Evolutionary conservation across 2,329 filamentous ascomycete species (phyloP), one percentile per base, ranked within the genome.

Genomic region (Epichloe brachyelytri): DNA sequence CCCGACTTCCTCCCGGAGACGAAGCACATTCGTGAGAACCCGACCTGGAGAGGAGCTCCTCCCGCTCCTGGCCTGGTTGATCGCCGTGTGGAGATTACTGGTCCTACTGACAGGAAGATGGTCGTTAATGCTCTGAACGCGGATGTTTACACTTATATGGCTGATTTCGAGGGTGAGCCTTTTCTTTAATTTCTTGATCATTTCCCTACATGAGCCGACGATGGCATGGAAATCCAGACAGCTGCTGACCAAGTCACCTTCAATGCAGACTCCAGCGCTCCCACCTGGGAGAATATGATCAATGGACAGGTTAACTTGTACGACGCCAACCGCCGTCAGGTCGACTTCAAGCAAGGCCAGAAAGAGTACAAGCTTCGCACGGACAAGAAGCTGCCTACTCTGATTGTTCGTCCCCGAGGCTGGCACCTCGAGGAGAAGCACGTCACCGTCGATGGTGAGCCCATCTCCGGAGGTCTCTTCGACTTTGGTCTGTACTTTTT

Each of bases 381-480:
- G 54, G 91, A 97, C 73, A 83, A 86, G 60, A 80, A 76, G 48
- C 81, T 79, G 6, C 90, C 93, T 19, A 97, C 93, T 15, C 80
- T 98, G 51, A 96, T 98, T 63, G 87, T 91, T 52, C 88, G 93
- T 63, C 88, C 93, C 51, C 84, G 93, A 70, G 93, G 93, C 65
- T 98, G 93, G 93, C 93, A 98, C 70, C 77, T 98, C 52, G 90
- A 95, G 55, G 93, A 98, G 82, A 96, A 95, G 80, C 93, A 97
- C 72, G 83, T 98, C 69, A 95, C 88, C 30, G 83, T 97, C 48
- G 89, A 97, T 60, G 91, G 90, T 56, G 89, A 95, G 77, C 83
- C 93, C 63, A 93, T 97, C 61, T 95, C 90, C 22, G 93, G 85
- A 53, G 80, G 82, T 56, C 80, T 98, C 53, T 97, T 97, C 69